Evolutionary conservation across 2,329 filamentous ascomycete genomes (phyloP).

Genomic region (Clarireedia sp.): DNA sequence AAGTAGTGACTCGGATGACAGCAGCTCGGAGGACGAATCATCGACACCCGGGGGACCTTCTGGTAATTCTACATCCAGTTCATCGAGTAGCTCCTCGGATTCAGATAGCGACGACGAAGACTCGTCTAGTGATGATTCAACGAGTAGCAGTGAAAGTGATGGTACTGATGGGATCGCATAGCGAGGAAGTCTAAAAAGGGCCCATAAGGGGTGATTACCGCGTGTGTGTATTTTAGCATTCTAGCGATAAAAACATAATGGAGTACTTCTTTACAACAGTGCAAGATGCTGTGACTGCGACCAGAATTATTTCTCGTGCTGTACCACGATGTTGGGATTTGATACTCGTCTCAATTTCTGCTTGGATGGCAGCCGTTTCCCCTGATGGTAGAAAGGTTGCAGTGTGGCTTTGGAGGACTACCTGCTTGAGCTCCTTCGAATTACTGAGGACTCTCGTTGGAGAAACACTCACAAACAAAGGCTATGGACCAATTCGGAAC

Average conservation of each 20-base stretch:
- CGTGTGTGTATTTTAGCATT: background rate
- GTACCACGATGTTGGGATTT: background rate
- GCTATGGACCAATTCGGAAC: background rate
- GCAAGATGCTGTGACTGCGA: background rate
- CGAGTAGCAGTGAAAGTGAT: slow-evolving; percentile 4
- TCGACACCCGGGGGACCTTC: slow-evolving; percentile 5
- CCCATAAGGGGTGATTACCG: background rate
- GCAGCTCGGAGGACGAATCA: slow-evolving; percentile 18
- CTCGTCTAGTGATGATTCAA: slow-evolving; percentile 6
- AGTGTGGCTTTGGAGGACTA: background rate
- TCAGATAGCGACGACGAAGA: slow-evolving; percentile 10
- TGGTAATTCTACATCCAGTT: slow-evolving; percentile 17
- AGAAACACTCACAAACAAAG: background rate
- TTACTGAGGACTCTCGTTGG: no score
- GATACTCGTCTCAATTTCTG: background rate
- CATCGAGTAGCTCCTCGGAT: slow-evolving; percentile 16
- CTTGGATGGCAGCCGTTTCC: background rate
- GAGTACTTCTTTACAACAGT: no score
- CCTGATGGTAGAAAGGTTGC: background rate
- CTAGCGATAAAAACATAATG: no score
- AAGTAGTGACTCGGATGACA: slow-evolving; percentile 14
- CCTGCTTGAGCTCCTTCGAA: background rate
- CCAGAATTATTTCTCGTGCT: background rate
- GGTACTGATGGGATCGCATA: background rate
- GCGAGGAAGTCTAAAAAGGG: background rate